A percentile compares a stretch with the other conserved stretches of the same genome.
These are phyloP conservation scores for Naumovozyma baii DNA, from an alignment of 805 yeast genomes.

Conservation along the genomic window DNA sequence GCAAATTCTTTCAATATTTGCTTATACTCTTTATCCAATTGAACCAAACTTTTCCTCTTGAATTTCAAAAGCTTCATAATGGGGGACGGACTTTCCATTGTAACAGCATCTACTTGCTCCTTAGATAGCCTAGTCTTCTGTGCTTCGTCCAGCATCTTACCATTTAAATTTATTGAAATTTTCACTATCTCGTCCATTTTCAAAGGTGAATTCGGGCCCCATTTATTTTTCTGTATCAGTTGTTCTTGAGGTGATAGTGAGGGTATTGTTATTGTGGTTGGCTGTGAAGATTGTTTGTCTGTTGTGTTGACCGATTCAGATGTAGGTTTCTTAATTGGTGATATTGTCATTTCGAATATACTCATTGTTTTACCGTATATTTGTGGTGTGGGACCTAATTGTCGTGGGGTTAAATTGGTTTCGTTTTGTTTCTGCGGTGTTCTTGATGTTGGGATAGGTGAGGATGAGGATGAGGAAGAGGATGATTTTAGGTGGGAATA, in stretches of 20 bases:
- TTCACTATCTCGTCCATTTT: conserved; percentile 5
- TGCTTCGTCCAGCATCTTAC: background rate
- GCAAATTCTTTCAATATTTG: background rate
- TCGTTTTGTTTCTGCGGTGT: background rate
- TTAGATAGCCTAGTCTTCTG: background rate
- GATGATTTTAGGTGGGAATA: conserved; percentile 22
- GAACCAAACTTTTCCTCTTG: background rate
- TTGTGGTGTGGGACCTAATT: conserved; percentile 81
- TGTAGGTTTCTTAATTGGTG: conserved; percentile 22
- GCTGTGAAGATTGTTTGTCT: too few relatives aligned
- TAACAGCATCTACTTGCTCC: background rate
- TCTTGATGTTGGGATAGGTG: background rate
- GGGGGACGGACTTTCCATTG: background rate
- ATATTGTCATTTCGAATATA: conserved; percentile 47
- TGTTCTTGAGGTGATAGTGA: background rate
- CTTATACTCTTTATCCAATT: background rate
- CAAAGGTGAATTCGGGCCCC: conserved; percentile 26
- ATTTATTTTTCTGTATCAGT: conserved; percentile 6
- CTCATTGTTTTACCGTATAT: conserved; percentile 67
- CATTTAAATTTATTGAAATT: background rate
- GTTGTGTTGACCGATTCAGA: too few relatives aligned
- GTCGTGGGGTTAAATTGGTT: too few relatives aligned
- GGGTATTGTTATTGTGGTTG: background rate
- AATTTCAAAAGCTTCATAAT: background rate
- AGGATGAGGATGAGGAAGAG: background rate